These are phyloP conservation scores for Exophiala phaeomuriformis DNA, from an alignment of 2,329 filamentous ascomycete species.

Conservation along the genomic window DNA sequence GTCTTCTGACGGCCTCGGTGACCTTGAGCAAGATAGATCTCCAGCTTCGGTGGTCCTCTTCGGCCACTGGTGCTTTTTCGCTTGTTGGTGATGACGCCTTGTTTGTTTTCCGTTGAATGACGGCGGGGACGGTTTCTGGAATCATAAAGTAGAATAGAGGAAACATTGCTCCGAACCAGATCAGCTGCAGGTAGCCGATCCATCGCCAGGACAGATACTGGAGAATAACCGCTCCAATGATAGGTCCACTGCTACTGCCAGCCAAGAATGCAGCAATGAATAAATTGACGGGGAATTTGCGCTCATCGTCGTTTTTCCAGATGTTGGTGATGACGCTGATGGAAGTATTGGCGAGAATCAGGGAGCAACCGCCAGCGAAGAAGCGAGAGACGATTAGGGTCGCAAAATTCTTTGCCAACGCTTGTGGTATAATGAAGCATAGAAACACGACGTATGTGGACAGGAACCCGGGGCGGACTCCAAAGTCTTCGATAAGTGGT, in stretches of 20 bases:
- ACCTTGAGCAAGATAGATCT: conserved; percentile 31
- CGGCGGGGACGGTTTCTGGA: conserved; percentile 32
- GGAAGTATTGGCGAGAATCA: conserved; percentile 27
- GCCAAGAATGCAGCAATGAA: conserved; percentile 19
- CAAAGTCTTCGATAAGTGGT: conserved; percentile 38
- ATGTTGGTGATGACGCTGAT: conserved; percentile 29
- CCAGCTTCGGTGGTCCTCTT: neutral
- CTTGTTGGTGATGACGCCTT: neutral
- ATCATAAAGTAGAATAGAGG: conserved; percentile 37
- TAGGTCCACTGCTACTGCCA: conserved; percentile 20
- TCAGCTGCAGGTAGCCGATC: conserved; percentile 30
- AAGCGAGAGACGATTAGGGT: conserved; percentile 26
- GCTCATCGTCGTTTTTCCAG: conserved; percentile 26
- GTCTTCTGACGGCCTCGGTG: conserved; percentile 29
- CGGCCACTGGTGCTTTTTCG: no score
- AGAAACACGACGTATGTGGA: conserved; percentile 30
- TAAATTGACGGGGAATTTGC: conserved; percentile 20
- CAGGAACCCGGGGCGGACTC: conserved; percentile 29
- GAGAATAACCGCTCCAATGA: conserved; percentile 20
- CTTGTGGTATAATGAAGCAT: conserved; percentile 27
- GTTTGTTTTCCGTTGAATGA: neutral
- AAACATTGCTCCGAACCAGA: conserved; percentile 40
- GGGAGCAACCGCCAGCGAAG: conserved; percentile 29
- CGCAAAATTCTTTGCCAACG: conserved; percentile 25
- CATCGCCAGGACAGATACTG: conserved; percentile 19